Evolutionary conservation across 1,139 yeast species (phyloP).

Genomic region (Candida albicans): DNA sequence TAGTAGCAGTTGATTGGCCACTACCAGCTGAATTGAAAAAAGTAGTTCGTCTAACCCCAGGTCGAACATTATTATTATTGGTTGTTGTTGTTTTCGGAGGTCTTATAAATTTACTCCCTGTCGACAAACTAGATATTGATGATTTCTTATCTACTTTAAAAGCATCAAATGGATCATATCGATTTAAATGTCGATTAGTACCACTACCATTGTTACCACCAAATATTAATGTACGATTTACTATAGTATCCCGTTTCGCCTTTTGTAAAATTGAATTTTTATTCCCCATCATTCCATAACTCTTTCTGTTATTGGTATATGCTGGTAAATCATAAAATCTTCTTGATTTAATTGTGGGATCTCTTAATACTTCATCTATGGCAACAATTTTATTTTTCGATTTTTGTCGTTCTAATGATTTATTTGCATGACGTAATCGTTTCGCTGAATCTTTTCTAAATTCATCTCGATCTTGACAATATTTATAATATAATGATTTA

Average conservation of each 20-base stretch:
- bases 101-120: conserved; percentile 1
- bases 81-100: conserved; percentile 9
- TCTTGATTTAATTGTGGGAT: conserved; percentile 37
- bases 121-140: conserved; percentile 5
- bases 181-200: conserved; percentile 15
- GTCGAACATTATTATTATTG: neutral
- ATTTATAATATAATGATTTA: conserved; percentile 43
- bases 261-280: conserved; percentile 35
- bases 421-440: conserved; percentile 46
- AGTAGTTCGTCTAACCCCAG: conserved; percentile 10
- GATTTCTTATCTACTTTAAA: conserved; percentile 17
- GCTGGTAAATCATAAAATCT: conserved; percentile 2
- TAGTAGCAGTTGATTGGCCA: neutral
- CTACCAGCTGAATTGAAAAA: conserved; percentile 9
- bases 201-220: conserved; percentile 6
- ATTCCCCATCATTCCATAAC: no score
- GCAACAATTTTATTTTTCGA: conserved; percentile 47
- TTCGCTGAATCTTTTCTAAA: conserved; percentile 53
- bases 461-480: conserved; percentile 42
- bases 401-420: conserved; percentile 41
- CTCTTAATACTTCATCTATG: conserved; percentile 37
- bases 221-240: conserved; percentile 36
- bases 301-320: conserved; percentile 4
- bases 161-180: conserved; percentile 29
- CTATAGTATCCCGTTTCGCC: conserved; percentile 34